Percentiles rank a stretch among this genome's conserved stretches.
Conservation (phyloP, 106 monocot genomes). For the Dendrobium chrysotoxum region DNA sequence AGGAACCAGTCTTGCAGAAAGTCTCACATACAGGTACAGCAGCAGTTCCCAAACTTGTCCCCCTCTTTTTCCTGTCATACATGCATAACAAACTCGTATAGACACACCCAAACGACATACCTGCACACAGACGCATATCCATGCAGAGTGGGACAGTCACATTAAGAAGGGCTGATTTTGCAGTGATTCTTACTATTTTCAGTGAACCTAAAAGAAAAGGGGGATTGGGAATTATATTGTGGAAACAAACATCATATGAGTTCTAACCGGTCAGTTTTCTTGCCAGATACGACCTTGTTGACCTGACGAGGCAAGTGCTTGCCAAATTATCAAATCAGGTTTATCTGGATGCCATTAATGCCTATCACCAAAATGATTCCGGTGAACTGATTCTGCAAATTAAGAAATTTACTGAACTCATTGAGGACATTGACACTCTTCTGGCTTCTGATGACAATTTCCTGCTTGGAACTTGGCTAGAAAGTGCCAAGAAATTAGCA, state of each 20-base stretch:
- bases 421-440: conserved; percentile 70
- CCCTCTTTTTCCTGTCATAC: not conserved
- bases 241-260: not conserved
- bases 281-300: conserved; percentile 89
- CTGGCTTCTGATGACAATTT: conserved; percentile 92
- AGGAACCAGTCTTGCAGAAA: conserved; percentile 52
- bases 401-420: conserved; percentile 59
- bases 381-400: conserved; percentile 33
- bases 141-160: no score
- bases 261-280: not conserved
- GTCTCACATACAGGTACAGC: conserved; percentile 67
- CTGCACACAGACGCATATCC: no score
- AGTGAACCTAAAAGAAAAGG: not conserved
- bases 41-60: not conserved
- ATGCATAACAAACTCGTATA: no score
- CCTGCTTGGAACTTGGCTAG: conserved; percentile 84
- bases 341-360: conserved; percentile 54
- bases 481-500: conserved; percentile 69
- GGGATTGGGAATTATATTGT: not conserved
- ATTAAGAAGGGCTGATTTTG: no score
- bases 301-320: conserved; percentile 80
- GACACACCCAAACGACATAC: no score
- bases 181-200: not conserved
- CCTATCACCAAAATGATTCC: conserved; percentile 45
- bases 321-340: conserved; percentile 80